Conservation (phyloP, 768 basidiomycete species). For the Lactifluus subvellereus region DNA sequence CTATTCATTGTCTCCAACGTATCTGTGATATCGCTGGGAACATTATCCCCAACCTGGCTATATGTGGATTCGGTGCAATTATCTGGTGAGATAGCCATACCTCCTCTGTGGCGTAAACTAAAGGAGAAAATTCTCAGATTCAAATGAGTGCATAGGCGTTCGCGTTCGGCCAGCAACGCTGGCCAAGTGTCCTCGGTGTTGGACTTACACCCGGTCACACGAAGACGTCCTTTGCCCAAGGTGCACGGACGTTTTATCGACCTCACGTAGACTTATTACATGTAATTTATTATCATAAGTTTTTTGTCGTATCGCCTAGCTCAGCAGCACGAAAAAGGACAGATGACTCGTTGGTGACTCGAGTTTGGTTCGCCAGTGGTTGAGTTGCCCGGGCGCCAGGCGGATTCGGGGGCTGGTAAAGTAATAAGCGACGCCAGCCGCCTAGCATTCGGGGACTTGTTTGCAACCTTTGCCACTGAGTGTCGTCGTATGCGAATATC, state of each 20-base stretch:
- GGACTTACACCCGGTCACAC: slow-evolving; percentile 60
- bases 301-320: not conserved
- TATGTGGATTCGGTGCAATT: slow-evolving; percentile 41
- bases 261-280: slow-evolving; percentile 9
- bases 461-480: slow-evolving; percentile 1
- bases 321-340: not conserved
- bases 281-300: slow-evolving; percentile 8
- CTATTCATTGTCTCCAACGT: slow-evolving; percentile 81
- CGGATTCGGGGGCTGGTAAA: not conserved
- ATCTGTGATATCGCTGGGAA: slow-evolving; percentile 39
- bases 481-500: slow-evolving; percentile 19
- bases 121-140: slow-evolving; percentile 18
- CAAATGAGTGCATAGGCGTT: slow-evolving; percentile 36
- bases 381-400: not conserved
- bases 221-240: slow-evolving; percentile 57
- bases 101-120: not conserved
- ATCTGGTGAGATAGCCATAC: slow-evolving; percentile 36
- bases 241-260: slow-evolving; percentile 40
- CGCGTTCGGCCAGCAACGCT: slow-evolving; percentile 54
- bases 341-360: not conserved
- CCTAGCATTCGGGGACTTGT: not conserved
- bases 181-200: slow-evolving; percentile 87
- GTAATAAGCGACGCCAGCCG: slow-evolving; percentile 6
- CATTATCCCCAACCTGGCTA: slow-evolving; percentile 43
- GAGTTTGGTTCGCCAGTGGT: not conserved